Evolutionary conservation across 768 basidiomycete species (phyloP).

Genomic region (Hortiboletus campestris): DNA sequence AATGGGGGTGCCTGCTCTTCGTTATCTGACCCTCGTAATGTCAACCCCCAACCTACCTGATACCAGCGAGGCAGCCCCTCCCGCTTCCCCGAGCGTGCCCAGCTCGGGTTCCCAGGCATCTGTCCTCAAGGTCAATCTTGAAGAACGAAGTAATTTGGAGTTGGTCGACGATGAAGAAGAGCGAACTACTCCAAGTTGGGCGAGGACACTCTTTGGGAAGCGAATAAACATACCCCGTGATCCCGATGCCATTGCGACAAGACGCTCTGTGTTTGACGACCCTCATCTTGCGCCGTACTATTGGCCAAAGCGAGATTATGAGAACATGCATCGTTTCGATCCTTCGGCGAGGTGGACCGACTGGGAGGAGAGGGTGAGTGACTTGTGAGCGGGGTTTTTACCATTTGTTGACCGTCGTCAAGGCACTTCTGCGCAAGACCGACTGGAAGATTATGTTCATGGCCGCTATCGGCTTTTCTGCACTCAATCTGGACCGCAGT

Average conservation of each 20-base stretch:
- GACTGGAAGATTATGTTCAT: constrained; percentile 63
- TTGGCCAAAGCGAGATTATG: constrained; percentile 51
- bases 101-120: neutral
- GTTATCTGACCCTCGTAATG: neutral
- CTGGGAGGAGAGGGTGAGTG: constrained; percentile 47
- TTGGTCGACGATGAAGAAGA: constrained; percentile 11
- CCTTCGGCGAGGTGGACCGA: constrained; percentile 58
- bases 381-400: neutral
- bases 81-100: neutral
- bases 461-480: constrained; percentile 56
- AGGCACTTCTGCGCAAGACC: constrained; percentile 52
- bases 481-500: constrained; percentile 51
- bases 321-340: constrained; percentile 58
- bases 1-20: neutral
- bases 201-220: neutral
- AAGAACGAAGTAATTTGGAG: neutral
- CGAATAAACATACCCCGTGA: constrained; percentile 1
- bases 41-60: neutral
- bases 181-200: neutral
- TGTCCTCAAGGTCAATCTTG: neutral
- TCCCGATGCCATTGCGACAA: constrained; percentile 45
- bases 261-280: constrained; percentile 52
- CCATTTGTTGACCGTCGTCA: neutral
- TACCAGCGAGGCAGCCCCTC: neutral
- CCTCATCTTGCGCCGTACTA: constrained; percentile 32